These are phyloP conservation scores for Hypoxylon sp. DNA, from an alignment of 2,329 filamentous ascomycete species.

Conservation along the genomic window DNA sequence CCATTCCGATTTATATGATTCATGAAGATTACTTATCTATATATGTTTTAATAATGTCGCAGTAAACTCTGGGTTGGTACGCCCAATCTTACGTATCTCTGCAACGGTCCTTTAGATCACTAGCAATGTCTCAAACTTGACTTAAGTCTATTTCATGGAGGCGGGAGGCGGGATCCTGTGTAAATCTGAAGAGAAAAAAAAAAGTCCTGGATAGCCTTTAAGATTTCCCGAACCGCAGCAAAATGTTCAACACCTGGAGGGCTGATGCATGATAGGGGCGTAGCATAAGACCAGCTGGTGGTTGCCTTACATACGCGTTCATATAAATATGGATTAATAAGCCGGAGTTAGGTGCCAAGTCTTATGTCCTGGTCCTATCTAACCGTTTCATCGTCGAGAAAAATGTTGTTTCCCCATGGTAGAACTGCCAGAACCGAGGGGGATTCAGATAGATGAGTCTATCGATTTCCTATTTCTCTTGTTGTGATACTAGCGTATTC, in stretches of 20 bases:
- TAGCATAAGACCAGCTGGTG: slow-evolving; percentile 20
- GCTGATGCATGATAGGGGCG: slow-evolving; percentile 38
- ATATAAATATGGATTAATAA: slow-evolving; percentile 33
- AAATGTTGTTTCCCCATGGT: slow-evolving; percentile 15
- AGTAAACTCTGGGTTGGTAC: slow-evolving; percentile 11
- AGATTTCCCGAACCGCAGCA: slow-evolving; percentile 36
- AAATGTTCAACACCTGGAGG: slow-evolving; percentile 23
- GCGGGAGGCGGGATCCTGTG: slow-evolving; percentile 18
- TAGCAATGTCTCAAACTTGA: slow-evolving; percentile 23
- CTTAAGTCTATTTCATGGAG: slow-evolving; percentile 33
- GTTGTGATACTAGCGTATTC: slow-evolving; percentile 2
- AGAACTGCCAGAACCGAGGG: not conserved
- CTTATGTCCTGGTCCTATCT: slow-evolving; percentile 7
- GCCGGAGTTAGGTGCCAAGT: slow-evolving; percentile 30
- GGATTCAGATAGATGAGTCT: not conserved
- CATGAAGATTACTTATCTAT: slow-evolving; percentile 7
- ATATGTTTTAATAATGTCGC: slow-evolving; percentile 19
- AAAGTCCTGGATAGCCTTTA: slow-evolving; percentile 33
- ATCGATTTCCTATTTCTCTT: slow-evolving; percentile 6
- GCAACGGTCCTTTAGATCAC: slow-evolving; percentile 14
- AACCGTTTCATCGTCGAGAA: slow-evolving; percentile 8
- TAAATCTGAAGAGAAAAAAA: slow-evolving; percentile 12
- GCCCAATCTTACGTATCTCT: slow-evolving; percentile 30
- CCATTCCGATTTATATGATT: slow-evolving; percentile 23
- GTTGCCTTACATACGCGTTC: slow-evolving; percentile 33